Base-by-base conservation (phyloP, 2,329 filamentous ascomycete species). In the Juglanconis sp. region DNA sequence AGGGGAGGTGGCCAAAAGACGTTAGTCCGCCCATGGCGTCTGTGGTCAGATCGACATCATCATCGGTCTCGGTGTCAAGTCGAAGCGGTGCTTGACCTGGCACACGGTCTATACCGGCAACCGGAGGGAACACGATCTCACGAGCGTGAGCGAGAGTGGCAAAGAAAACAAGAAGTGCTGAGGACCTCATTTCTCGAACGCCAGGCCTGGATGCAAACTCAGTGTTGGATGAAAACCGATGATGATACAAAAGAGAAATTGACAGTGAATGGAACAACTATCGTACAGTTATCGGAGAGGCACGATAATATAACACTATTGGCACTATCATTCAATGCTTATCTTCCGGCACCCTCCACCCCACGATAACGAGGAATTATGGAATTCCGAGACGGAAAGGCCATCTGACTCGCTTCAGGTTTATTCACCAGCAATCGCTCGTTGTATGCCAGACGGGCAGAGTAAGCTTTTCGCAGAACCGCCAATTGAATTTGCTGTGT, bases 61-160 rank as follows among this genome's bases (percentile, higher is more conserved):
- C 50, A 32, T 57, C 56, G 17, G 15, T 10, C 2, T 54, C 50
- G 11, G 13, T 11, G 9, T 54, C 34, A 4, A 57, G 35, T 4
- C 13, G 32, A 15, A 61, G n/a, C 2, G 59, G 55, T 44, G 38
- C 35, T 48, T 58, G 59, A 11, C 44, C 55, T 15, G 55, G 36
- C 17, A 47, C 7, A 6, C 49, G 24, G 11, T 54, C 53, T 54
- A 61, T 53, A 1, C 53, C 59, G 31, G 50, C 46, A 15, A 58
- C 50, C 30, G 59, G 59, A 11, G 59, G 59, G n/a, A 61, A 61
- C 3, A 58, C 36, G 7, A 61, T 58, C 9, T 61, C 59, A 8
- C 59, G 59, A 6, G 55, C 13, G 1, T 50, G 10, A 17, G 24
- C 30, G 5, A 59, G 17, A 5, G 35, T 35, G 13, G 17, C 36